Conservation (phyloP, 1,284 basidiomycete species). For the Pyrrhoderma lamaoense region DNA sequence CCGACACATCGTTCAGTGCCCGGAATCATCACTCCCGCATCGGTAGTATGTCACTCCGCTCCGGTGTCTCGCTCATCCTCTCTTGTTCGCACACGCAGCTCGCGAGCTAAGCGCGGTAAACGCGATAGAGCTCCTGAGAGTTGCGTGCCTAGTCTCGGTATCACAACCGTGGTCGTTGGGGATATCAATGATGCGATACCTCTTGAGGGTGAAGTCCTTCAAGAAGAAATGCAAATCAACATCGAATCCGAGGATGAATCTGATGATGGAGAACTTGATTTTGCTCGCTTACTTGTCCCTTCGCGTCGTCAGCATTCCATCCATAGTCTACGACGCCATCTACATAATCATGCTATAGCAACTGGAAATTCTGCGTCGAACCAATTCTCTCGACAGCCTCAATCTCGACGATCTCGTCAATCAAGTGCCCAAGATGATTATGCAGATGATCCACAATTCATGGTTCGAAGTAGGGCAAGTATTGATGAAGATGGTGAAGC, state of each 20-base stretch:
- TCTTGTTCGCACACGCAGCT: conserved; percentile 22
- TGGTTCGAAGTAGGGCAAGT: conserved; percentile 5
- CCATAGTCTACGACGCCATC: conserved; percentile 52
- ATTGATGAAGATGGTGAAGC: conserved; percentile 11
- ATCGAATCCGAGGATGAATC: conserved; percentile 38
- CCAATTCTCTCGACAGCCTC: no score
- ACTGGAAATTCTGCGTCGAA: background rate
- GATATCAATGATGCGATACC: background rate
- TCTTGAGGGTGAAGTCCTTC: conserved; percentile 23
- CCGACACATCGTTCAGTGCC: conserved; percentile 6
- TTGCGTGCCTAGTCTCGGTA: conserved; percentile 16
- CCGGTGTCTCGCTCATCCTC: conserved; percentile 32
- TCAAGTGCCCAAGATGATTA: background rate
- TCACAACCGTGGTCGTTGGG: conserved; percentile 9
- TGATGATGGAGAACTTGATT: conserved; percentile 56
- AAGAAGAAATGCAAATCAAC: conserved; percentile 22
- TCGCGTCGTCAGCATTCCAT: conserved; percentile 66
- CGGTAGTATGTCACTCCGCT: conserved; percentile 19
- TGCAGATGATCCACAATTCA: background rate
- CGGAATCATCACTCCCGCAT: conserved; percentile 15
- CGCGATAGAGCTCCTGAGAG: background rate
- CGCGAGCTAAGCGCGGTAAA: conserved; percentile 16
- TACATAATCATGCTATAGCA: conserved; percentile 27
- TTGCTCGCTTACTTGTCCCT: conserved; percentile 60
- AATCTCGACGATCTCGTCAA: background rate